Evolutionary conservation across 768 basidiomycete species (phyloP), one percentile per base, ranked within the genome.

Genomic region (Pleurotus djamor): DNA sequence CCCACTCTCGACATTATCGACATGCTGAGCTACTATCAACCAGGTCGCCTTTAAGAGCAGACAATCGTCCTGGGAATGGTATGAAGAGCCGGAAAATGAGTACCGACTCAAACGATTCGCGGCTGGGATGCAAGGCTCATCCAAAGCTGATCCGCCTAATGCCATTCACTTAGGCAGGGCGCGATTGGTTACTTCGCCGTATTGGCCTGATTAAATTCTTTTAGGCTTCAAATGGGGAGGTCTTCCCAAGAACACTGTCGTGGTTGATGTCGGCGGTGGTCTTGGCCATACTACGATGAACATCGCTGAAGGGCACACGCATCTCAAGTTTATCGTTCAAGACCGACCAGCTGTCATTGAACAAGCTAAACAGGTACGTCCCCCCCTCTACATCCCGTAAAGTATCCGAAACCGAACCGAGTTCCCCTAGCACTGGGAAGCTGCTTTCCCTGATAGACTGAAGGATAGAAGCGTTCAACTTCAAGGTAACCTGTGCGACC

Each of bases 221-320:
- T 28, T 34, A 71, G 68, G 68, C 4, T 61, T 67, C 50, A 57
- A 66, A 10, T 62, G 66, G 60, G 48, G 61, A n/a, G 16, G 44
- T 7, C 52, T 71, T 9, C 60, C 64, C 2, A 49, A 60, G 1
- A 65, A 59, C 6, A 61, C 61, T n/a, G 52, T 67, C 16, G 54
- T 72, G 9, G 72, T 74, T 5, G 72, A 74, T 41, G 71, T 79
- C 3, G 77, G 76, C 4, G 76, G 76, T 13, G 69, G 71, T 37
- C 59, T 72, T 12, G 77, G 77, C 2, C 65, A 68, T 6, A 63
- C 68, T 5, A 67, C 71, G 0, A 59, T 76, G n/a, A 62, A 63
- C 10, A 47, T 78, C 16, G 61, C 66, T 2, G 69, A 72, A 50
- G 65, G 61, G 1, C 70, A 67, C 32, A 14, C 28, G 14, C 57